Percentiles rank a stretch among this genome's conserved stretches.
phyloP scores from a whole-genome alignment of 805 yeast species.

The Wickerhamomyces rabaulensis region DNA sequence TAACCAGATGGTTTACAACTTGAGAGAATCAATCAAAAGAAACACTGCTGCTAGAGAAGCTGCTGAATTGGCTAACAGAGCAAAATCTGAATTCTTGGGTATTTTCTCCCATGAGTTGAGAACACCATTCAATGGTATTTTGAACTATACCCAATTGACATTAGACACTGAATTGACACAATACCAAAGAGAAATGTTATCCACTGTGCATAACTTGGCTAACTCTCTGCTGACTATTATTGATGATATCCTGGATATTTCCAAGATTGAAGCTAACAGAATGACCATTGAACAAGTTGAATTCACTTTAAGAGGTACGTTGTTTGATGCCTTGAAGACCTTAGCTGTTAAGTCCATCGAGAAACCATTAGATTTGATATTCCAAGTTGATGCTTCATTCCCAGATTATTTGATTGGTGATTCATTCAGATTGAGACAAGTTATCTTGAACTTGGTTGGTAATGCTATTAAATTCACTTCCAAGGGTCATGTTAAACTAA shows the following conservation, averaged over 20 bases:
- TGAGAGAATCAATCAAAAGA: conserved; percentile 84
- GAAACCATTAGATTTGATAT: conserved; percentile 72
- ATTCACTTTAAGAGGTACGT: conserved; percentile 79
- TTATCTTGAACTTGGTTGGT: conserved; percentile 79
- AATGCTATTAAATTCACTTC: conserved; percentile 87
- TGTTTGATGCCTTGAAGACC: conserved; percentile 85
- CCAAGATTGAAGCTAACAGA: conserved; percentile 88
- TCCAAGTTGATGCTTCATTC: conserved; percentile 79
- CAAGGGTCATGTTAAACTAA: conserved; percentile 72
- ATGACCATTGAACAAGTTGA: conserved; percentile 91
- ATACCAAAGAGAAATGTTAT: conserved; percentile 86
- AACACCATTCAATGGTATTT: conserved; percentile 89
- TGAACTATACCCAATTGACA: conserved; percentile 88
- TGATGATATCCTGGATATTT: conserved; percentile 86
- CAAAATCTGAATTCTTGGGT: conserved; percentile 85
- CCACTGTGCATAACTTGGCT: conserved; percentile 83
- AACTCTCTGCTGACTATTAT: conserved; percentile 81
- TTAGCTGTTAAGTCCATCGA: conserved; percentile 87
- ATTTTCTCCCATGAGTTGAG: conserved; percentile 85
- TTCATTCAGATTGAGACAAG: conserved; percentile 82
- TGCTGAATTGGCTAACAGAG: conserved; percentile 83
- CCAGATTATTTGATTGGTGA: conserved; percentile 85
- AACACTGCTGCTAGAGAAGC: conserved; percentile 93
- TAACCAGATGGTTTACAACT: conserved; percentile 78
- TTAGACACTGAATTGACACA: conserved; percentile 85